phyloP scores from a whole-genome alignment of 352 stramenopile species.

The Thalassiosira delicatula region DNA sequence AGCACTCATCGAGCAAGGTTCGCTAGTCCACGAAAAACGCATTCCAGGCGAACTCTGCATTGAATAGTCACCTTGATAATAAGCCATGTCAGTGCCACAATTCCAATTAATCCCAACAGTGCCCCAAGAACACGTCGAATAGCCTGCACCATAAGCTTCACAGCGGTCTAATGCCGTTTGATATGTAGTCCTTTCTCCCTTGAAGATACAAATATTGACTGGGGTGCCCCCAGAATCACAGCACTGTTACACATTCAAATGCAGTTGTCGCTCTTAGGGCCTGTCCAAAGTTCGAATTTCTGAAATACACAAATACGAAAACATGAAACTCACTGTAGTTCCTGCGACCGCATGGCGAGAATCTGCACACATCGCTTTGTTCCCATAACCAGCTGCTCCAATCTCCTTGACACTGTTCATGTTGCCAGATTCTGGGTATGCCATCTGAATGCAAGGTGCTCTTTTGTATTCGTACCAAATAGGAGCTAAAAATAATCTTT shows the following conservation, averaged over 20 bases:
- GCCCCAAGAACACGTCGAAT: slow-evolving; percentile 51
- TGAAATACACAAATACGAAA: background rate
- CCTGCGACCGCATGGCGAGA: slow-evolving; percentile 40
- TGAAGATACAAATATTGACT: slow-evolving; percentile 56
- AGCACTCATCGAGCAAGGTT: slow-evolving; percentile 35
- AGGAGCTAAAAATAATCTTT: slow-evolving; percentile 10
- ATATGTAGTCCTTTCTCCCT: slow-evolving; percentile 51
- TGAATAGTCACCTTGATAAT: slow-evolving; percentile 36
- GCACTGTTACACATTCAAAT: slow-evolving; percentile 15
- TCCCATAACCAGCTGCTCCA: slow-evolving; percentile 43
- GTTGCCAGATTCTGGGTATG: slow-evolving; percentile 42
- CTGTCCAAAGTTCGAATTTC: too few species aligned
- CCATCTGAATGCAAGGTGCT: slow-evolving; percentile 57
- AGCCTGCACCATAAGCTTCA: slow-evolving; percentile 28
- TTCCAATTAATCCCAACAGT: slow-evolving; percentile 42
- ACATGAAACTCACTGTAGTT: slow-evolving; percentile 16
- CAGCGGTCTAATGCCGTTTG: slow-evolving; percentile 38
- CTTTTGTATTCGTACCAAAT: slow-evolving; percentile 73
- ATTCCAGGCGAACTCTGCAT: slow-evolving; percentile 37
- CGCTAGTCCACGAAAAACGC: slow-evolving; percentile 57
- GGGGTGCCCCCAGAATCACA: slow-evolving; percentile 38
- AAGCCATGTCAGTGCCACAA: slow-evolving; percentile 47
- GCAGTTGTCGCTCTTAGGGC: too few species aligned
- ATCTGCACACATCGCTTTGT: slow-evolving; percentile 60
- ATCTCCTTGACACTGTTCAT: slow-evolving; percentile 59